Base-by-base conservation (phyloP, 2,329 filamentous ascomycete genomes). In the Pseudocercospora cruenta region DNA sequence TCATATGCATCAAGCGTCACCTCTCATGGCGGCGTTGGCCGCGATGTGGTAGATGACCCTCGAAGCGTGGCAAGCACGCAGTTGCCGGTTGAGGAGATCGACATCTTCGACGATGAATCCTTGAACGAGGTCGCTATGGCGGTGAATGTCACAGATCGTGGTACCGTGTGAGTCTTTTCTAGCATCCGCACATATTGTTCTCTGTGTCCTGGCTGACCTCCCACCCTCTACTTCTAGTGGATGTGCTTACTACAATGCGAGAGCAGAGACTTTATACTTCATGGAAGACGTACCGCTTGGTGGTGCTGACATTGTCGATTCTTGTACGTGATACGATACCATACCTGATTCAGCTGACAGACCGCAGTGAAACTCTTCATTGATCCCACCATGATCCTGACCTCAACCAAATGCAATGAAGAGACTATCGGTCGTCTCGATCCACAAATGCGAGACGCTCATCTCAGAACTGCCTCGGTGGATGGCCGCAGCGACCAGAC, bases 231-330 rank as follows among this genome's bases (percentile, higher is more conserved):
- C 19, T 8, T 36, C 16, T 24, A 58, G 54, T 19, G 94, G 94
- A 0, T 97, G 93, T 77, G 90, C 92, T 54, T 96, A 94, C 75
- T 97, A 94, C 75, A 82, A 90, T 55, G 88, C 89, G 5, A 80
- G 84, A 26, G 87, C 93, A 45, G 89, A 91, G 73, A 87, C 84
- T 39, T 78, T 97, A 3, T 90, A 87, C 65, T 83, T 97, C 51
- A 88, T 96, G 75, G 89, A 94, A 75, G 94, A 97, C 71, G 84
- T 92, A 9, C 83, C 86, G 16, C 22, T 88, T 70, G 90, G 89
- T 4, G 88, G 87, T n/a, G 76, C 87, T n/a, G 88, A 92, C 39
- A 81, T 90, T 12, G 74, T 85, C 14, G 81, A 84, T 69, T 73
- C 79, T 57, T 72, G 82, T 83, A 67, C 70, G 81, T 76, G 1